Base-by-base conservation (phyloP, 805 yeast genomes). In the Candida ovalis region DNA sequence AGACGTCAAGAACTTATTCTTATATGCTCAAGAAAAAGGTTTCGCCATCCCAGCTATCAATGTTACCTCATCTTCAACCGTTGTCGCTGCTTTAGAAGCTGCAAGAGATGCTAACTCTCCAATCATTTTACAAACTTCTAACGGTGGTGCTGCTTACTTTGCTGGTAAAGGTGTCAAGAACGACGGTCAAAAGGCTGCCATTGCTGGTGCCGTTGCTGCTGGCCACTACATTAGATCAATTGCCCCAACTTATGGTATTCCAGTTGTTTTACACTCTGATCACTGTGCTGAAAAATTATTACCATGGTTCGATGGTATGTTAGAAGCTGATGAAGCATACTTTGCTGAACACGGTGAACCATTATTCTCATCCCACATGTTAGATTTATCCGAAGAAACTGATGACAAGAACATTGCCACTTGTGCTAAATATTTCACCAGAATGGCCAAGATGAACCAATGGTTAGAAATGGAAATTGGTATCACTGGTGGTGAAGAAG, bases 401-500 rank as follows among this genome's bases (percentile, higher is more conserved):
- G 97, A 94, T 72, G 96, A 89, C 58, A 95, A 87, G 78, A 94
- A 94, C 87, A 92, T 94, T 64, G 84, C 82, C 56, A 86, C 88
- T 58, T 91, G 97, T 81, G 96, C 75, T 74, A 85, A 88, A 77
- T 94, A 94, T 84, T 92, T 94, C 78, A 79, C 78, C 73, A 88
- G 96, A 77, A 89, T 88, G 84, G 76, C 95, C 72, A 89, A 87
- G 77, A 79, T 92, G 82, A 79, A 82, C 77, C 98, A 92, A 80
- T 94, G 94, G 94, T 83, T 94, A 71, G 99, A 94, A 82, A 94
- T 94, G 99, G 99, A 94, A 81, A 94, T 94, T 71, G 99, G 99
- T 84, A 94, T 94, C 84, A 94, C 99, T 72, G 99, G 99, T 78
- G 99, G 99, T 85, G 99, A 94, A 81, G 99, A 94, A 78, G 99